phyloP scores from a whole-genome alignment of 1,284 basidiomycete genomes.

The Apiotrichum veenhuisii region DNA sequence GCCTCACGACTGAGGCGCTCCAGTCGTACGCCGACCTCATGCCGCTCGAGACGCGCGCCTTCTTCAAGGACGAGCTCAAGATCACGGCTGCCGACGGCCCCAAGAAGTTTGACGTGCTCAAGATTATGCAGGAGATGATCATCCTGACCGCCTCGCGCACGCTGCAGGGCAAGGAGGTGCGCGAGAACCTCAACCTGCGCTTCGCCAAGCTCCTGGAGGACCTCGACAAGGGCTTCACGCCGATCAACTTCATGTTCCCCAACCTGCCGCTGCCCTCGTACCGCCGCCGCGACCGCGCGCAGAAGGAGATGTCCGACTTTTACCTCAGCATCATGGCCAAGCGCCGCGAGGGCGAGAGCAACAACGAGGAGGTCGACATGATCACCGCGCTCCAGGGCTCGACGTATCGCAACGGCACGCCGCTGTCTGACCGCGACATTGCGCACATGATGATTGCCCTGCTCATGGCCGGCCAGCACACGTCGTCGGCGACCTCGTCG shows the following conservation, averaged over 20 bases:
- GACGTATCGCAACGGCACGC: constrained; percentile 77
- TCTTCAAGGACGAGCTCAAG: constrained; percentile 55
- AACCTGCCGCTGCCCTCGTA: constrained; percentile 89
- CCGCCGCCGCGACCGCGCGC: constrained; percentile 78
- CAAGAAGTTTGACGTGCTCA: constrained; percentile 58
- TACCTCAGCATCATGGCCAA: constrained; percentile 84
- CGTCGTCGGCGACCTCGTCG: constrained; percentile 82
- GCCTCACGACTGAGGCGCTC: constrained; percentile 88
- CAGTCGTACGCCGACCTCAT: constrained; percentile 88
- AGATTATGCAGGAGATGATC: constrained; percentile 85
- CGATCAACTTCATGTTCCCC: constrained; percentile 91
- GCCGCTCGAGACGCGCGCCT: constrained; percentile 72
- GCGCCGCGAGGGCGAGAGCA: constrained; percentile 53
- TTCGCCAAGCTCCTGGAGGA: constrained; percentile 86
- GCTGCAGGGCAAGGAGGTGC: constrained; percentile 87
- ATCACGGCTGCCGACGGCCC: constrained; percentile 22
- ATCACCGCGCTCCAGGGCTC: constrained; percentile 82
- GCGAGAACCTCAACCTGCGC: constrained; percentile 69
- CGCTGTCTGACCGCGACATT: constrained; percentile 82
- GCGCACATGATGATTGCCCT: constrained; percentile 68
- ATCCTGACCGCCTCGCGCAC: constrained; percentile 92
- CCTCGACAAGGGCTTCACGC: constrained; percentile 88
- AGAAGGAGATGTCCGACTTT: constrained; percentile 90
- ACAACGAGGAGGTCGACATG: constrained; percentile 79
- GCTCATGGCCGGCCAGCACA: constrained; percentile 98